Conservation (phyloP, 257 asterid species). For the Rauvolfia tetraphylla region DNA sequence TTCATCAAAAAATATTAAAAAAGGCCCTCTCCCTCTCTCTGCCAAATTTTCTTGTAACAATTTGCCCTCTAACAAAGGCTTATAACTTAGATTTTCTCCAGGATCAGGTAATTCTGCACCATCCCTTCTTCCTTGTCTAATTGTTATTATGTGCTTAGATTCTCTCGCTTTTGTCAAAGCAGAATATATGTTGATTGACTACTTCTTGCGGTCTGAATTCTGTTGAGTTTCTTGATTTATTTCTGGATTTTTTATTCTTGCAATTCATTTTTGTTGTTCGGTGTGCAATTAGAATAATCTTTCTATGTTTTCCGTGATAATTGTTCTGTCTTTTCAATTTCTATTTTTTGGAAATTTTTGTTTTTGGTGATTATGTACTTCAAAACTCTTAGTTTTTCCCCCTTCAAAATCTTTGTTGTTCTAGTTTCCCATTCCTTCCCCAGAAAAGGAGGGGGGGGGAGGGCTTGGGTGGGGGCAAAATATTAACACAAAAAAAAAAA, state of each 20-base stretch:
- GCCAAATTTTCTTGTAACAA: no score
- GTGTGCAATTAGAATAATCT: background rate
- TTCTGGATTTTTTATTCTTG: background rate
- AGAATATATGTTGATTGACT: no score
- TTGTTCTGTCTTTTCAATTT: background rate
- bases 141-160: no score
- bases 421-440: background rate
- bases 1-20: background rate
- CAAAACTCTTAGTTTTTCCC: background rate
- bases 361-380: background rate
- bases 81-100: no score
- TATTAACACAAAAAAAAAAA: background rate
- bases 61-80: no score
- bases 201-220: background rate
- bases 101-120: no score
- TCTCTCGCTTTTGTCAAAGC: no score
- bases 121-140: no score
- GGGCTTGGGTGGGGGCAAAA: no score
- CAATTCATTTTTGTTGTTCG: background rate
- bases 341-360: background rate
- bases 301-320: background rate
- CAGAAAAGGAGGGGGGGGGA: no score
- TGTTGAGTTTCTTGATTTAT: background rate
- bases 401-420: background rate
- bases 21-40: conserved; percentile 2